Evolutionary conservation across 148 eudicot species (phyloP), one percentile per base, ranked within the genome.

Genomic region (Rhododendron ovatum): DNA sequence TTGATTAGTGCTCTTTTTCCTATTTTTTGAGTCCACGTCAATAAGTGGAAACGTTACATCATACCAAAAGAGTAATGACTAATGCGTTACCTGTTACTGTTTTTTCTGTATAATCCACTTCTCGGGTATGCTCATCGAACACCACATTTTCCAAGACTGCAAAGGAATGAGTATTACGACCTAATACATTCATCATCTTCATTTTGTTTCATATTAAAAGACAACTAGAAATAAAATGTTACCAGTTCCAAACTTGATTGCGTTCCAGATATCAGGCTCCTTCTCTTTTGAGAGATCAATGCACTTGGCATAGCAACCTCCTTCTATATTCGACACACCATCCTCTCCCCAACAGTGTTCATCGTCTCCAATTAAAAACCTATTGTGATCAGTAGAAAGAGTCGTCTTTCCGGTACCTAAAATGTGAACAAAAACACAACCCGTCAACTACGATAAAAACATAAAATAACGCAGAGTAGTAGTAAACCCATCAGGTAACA

Each of bases 111-210:
- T 93, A 96, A 85, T 96, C 98, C 78, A 95, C 99, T 73, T 94
- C 98, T 50, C 99, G 91, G 9, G 93, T 94, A 90, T 92, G 98
- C 87, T 96, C 99, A 75, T 96, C 98, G 57, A 96, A 96, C 76
- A 96, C 99, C 85, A 96, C 99, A 84, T 96, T 95, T 88, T 96
- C 99, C 84, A 96, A 78, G 82, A 96, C 99, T 96, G 93, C 81
- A 53, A 85, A 30, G 22, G 41, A 80, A 28, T 33, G n/a, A 11
- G 18, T 83, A 59, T 48, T 37, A 4, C 3, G 1, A 51, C 10
- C 48, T 5, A 8, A 35, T 17, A 33, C 13, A 76, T 76, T 79
- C 59, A 24, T 47, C 20, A 59, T 28, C 33, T 80, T 5, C 37
- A 48, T 4, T 26, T 80, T 26, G 0, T 18, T 45, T 55, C n/a